These are phyloP conservation scores for Mycena kentingensis DNA, from an alignment of 768 basidiomycete genomes.

Conservation along the genomic window DNA sequence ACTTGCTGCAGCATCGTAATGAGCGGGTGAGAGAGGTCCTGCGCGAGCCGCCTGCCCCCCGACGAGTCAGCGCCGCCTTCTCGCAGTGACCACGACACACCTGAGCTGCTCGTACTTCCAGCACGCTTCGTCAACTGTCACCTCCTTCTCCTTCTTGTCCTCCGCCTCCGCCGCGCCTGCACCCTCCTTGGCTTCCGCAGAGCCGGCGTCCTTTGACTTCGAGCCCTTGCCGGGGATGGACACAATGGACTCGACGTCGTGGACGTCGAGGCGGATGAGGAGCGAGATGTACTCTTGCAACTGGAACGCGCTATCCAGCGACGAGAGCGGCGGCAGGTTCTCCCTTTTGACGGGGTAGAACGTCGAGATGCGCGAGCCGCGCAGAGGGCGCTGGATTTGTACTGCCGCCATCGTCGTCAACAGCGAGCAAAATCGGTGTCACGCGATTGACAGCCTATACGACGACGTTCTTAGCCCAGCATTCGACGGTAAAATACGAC, in stretches of 20 bases:
- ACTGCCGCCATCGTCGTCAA: slow-evolving; percentile 36
- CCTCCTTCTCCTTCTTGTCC: slow-evolving; percentile 41
- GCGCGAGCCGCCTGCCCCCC: slow-evolving; percentile 72
- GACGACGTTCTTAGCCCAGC: too few species aligned
- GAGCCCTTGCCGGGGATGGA: slow-evolving; percentile 73
- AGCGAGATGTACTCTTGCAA: slow-evolving; percentile 93
- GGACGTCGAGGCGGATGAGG: slow-evolving; percentile 82
- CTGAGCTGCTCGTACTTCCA: slow-evolving; percentile 75
- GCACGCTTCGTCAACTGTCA: slow-evolving; percentile 75
- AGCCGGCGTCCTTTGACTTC: slow-evolving; percentile 35
- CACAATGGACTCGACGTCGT: slow-evolving; percentile 83
- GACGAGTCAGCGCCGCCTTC: neutral
- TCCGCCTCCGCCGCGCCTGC: slow-evolving; percentile 29
- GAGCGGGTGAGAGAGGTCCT: slow-evolving; percentile 83
- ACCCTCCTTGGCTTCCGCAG: slow-evolving; percentile 21
- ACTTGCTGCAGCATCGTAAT: slow-evolving; percentile 85
- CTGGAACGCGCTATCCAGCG: slow-evolving; percentile 90
- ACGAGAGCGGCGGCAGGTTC: slow-evolving; percentile 62
- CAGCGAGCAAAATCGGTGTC: too few species aligned
- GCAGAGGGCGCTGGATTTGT: slow-evolving; percentile 62
- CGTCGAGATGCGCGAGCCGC: slow-evolving; percentile 75
- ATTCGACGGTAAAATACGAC: too few species aligned
- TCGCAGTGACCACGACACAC: slow-evolving; percentile 29
- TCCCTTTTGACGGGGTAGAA: slow-evolving; percentile 72
- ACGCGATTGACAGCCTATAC: too few species aligned